Base-by-base conservation (phyloP, 2,329 filamentous ascomycete species). In the Rutstroemia sydowiana region DNA sequence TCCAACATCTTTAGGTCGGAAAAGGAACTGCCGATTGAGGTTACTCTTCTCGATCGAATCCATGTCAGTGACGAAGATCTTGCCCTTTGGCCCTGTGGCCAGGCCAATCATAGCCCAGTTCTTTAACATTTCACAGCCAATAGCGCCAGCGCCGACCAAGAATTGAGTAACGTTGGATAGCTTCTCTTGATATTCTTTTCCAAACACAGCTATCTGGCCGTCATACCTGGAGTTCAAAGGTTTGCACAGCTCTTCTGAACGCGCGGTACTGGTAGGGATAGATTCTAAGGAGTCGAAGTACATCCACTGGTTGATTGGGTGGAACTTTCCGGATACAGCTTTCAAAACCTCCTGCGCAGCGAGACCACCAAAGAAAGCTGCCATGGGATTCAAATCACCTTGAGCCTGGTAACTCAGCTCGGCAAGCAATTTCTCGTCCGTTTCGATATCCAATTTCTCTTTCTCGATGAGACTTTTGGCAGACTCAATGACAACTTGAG, bases 41-140 rank as follows among this genome's bases (percentile, higher is more conserved):
- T 98, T 98, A 74, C 92, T 97, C 80, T 92, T 95, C 73, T 98
- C 93, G 62, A 98, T 98, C 50, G 91, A 91, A 66, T 98, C 93
- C 83, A 95, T 97, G 68, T 98, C 93, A 13, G 95, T 97, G 45
- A 98, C 87, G 53, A 75, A 88, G 64, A 98, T 95, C 69, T 87
- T 86, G 63, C 93, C 93, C 45, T 90, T 80, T 3, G 89, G 88
- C 3, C 93, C 93, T 42, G 87, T 88, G 41, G 86, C 92, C 28
- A 98, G 76, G 60, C 93, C 93, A 68, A 97, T 95, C 91, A 98
- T 95, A 32, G 95, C 92, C 91, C 93, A 98, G 70, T 97, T 97
- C 81, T 98, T 98, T 61, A 98, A 75, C 87, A 97, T 98, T 68
- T 98, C 93, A 66, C 93, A 98, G 42, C 93, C 93, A 68, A 98